Percentiles rank a stretch among this genome's conserved stretches.
Evolutionary conservation across 352 stramenopile species (phyloP).

Genomic region (Globisporangium cylindrosporum): DNA sequence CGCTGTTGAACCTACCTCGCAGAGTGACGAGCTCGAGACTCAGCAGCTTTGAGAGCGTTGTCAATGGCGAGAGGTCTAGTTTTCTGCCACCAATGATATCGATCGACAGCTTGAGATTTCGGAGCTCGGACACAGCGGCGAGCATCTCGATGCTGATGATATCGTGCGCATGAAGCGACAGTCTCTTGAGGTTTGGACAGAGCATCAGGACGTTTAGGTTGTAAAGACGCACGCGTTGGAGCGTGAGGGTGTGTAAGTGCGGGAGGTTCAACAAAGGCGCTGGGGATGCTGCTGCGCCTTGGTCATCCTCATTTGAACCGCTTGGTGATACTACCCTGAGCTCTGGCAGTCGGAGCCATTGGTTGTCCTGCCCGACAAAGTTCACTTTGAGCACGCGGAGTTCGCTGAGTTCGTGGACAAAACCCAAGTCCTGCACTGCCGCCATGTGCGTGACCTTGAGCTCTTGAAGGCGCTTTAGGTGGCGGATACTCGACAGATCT

Average conservation of each 20-base stretch:
- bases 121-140: background rate
- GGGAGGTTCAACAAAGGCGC: background rate
- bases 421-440: background rate
- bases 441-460: conserved; percentile 1
- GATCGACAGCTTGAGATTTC: conserved; percentile 2
- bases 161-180: background rate
- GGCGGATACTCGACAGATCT: conserved; percentile 1
- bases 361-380: background rate
- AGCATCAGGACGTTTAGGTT: background rate
- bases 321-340: background rate
- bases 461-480: background rate
- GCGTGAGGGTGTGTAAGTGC: background rate
- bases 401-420: background rate
- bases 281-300: background rate
- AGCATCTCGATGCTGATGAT: conserved; percentile 2
- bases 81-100: background rate
- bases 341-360: background rate
- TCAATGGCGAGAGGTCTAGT: background rate
- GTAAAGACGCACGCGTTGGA: background rate
- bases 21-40: background rate
- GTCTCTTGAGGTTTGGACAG: background rate
- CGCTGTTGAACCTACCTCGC: background rate
- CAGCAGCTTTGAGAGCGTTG: background rate
- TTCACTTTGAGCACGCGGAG: background rate
- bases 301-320: background rate